These are phyloP conservation scores for Clarireedia homoeocarpa DNA, from an alignment of 2,329 filamentous ascomycete genomes.

Conservation along the genomic window DNA sequence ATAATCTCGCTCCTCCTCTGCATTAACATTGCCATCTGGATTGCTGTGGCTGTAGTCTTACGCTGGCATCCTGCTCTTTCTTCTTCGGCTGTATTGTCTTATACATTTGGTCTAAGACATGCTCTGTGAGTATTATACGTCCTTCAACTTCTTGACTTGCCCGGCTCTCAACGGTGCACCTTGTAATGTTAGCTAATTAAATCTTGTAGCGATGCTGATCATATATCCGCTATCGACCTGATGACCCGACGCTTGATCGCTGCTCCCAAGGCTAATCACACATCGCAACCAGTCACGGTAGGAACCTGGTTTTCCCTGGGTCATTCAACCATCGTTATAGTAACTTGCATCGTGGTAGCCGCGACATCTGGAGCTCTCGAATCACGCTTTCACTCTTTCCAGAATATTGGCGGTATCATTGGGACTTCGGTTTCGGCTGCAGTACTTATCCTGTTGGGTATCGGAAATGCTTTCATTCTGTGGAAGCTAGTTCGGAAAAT, in stretches of 20 bases:
- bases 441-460: slow-evolving; percentile 73
- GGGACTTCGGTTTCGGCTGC: slow-evolving; percentile 80
- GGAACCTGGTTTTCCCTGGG: slow-evolving; percentile 92
- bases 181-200: not conserved
- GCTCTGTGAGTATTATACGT: slow-evolving; percentile 46
- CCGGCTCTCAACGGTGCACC: not conserved
- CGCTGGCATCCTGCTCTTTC: slow-evolving; percentile 53
- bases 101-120: slow-evolving; percentile 83
- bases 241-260: slow-evolving; percentile 88
- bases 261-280: slow-evolving; percentile 37
- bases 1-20: slow-evolving; percentile 46
- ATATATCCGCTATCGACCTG: slow-evolving; percentile 81
- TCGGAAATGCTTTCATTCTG: slow-evolving; percentile 81
- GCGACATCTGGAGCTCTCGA: slow-evolving; percentile 81
- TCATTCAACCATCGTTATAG: slow-evolving; percentile 85
- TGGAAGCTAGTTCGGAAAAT: slow-evolving; percentile 68
- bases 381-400: slow-evolving; percentile 72
- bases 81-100: slow-evolving; percentile 75
- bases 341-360: slow-evolving; percentile 87
- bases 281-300: slow-evolving; percentile 76
- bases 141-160: too few species aligned
- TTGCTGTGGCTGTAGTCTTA: slow-evolving; percentile 43
- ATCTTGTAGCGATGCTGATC: slow-evolving; percentile 65
- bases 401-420: slow-evolving; percentile 75
- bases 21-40: slow-evolving; percentile 50